phyloP scores from a whole-genome alignment of 2,329 filamentous ascomycete genomes.

The Penicillium glabrum region DNA sequence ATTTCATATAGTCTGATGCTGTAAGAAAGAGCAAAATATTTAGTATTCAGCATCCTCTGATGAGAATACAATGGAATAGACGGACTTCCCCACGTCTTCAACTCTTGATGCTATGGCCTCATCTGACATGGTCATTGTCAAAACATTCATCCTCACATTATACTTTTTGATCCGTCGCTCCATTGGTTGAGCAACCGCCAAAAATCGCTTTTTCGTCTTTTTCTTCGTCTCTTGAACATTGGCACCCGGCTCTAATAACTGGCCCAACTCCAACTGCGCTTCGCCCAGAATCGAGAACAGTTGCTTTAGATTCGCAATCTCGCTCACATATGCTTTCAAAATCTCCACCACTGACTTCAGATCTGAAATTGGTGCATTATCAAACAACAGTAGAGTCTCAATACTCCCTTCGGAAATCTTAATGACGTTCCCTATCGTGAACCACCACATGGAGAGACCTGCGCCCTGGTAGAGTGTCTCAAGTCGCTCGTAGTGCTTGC shows the following conservation, averaged over 20 bases:
- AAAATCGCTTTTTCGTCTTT: conserved; percentile 3
- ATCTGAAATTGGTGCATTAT: conserved; percentile 13
- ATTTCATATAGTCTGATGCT: too few species aligned
- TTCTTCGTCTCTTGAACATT: conserved; percentile 2
- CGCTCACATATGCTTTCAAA: conserved; percentile 20
- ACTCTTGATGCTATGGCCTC: not conserved
- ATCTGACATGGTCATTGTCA: conserved; percentile 6
- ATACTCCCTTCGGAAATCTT: conserved; percentile 7
- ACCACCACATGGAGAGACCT: conserved; percentile 9
- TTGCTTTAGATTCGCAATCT: conserved; percentile 13
- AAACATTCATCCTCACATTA: conserved; percentile 16
- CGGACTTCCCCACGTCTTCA: not conserved
- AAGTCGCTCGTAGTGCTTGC: conserved; percentile 15
- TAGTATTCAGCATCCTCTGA: not conserved
- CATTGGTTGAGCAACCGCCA: conserved; percentile 14
- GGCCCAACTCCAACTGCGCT: conserved; percentile 12
- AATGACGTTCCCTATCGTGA: conserved; percentile 7
- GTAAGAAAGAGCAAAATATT: too few species aligned
- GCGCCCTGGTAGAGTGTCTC: conserved; percentile 19
- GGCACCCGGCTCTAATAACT: not conserved
- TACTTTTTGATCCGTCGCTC: conserved; percentile 12
- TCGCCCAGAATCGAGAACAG: conserved; percentile 17
- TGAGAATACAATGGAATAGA: not conserved
- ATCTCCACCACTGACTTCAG: conserved; percentile 16
- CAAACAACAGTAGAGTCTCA: conserved; percentile 19